Percentiles rank a stretch among this genome's conserved stretches.
These are phyloP conservation scores for Silene latifolia DNA, from an alignment of 148 eudicot species.

Conservation along the genomic window DNA sequence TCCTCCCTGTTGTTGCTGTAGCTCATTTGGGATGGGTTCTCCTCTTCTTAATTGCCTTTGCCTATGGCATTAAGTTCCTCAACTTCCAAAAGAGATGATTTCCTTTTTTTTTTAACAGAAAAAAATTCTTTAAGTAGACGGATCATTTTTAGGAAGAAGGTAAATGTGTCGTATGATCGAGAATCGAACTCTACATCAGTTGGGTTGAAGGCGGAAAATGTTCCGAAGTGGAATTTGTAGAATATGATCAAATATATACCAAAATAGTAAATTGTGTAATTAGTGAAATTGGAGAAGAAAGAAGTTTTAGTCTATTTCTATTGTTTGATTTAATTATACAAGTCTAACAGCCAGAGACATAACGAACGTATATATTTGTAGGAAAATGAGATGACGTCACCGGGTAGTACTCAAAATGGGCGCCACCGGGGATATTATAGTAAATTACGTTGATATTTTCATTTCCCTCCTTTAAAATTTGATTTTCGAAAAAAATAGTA, in stretches of 20 bases:
- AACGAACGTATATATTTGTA: too few relatives aligned
- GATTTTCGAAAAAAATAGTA: too few relatives aligned
- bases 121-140: too few relatives aligned
- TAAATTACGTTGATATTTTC: too few relatives aligned
- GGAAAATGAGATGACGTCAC: too few relatives aligned
- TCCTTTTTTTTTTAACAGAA: neutral
- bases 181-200: neutral
- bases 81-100: constrained; percentile 61
- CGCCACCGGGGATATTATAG: too few relatives aligned
- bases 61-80: constrained; percentile 57
- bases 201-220: neutral
- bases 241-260: neutral
- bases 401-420: too few relatives aligned
- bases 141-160: too few relatives aligned
- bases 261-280: constrained; percentile 1
- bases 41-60: constrained; percentile 51
- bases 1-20: constrained; percentile 48
- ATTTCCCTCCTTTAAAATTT: too few relatives aligned
- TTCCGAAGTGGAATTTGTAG: neutral
- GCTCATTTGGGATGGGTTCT: constrained; percentile 60
- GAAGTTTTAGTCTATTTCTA: too few relatives aligned
- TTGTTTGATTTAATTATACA: too few relatives aligned
- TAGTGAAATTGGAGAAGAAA: neutral
- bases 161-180: neutral
- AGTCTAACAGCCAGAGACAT: too few relatives aligned